Percentiles rank a stretch among this genome's conserved stretches.
phyloP scores from a whole-genome alignment of 768 basidiomycete genomes.

The Leccinum arenicola region DNA sequence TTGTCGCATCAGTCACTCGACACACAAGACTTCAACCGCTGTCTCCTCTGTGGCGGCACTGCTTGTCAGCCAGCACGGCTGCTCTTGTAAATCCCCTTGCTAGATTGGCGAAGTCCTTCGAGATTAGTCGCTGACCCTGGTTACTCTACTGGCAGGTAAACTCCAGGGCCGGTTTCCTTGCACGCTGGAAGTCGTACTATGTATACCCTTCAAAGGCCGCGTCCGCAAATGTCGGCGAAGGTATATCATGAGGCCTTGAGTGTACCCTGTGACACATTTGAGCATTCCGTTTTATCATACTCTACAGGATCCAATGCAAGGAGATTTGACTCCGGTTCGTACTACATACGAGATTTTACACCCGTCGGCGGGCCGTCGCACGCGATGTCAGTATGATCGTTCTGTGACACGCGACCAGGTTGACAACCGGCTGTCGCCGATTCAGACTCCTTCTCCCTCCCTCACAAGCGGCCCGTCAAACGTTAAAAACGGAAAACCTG shows the following conservation, averaged over 20 bases:
- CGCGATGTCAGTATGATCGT: background rate
- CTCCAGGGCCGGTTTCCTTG: background rate
- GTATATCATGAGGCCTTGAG: background rate
- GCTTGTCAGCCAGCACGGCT: background rate
- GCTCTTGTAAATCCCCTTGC: background rate
- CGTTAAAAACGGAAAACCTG: background rate
- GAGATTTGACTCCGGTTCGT: background rate
- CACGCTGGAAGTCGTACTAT: background rate
- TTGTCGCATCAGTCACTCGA: background rate
- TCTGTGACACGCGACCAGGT: constrained; percentile 1
- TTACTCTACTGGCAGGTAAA: background rate
- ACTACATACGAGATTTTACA: background rate
- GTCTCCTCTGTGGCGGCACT: background rate
- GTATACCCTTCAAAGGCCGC: background rate
- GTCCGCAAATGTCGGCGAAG: background rate
- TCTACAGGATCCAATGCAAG: background rate
- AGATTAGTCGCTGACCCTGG: background rate
- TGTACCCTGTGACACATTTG: background rate
- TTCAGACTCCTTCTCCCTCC: background rate
- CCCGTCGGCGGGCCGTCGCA: background rate
- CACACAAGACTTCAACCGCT: background rate
- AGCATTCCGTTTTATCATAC: background rate
- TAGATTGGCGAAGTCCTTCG: background rate
- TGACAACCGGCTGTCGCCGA: constrained; percentile 6
- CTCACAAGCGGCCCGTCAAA: constrained; percentile 8